phyloP scores from a whole-genome alignment of 495 filamentous ascomycete species.

The Massariosphaeria phaeospora region DNA sequence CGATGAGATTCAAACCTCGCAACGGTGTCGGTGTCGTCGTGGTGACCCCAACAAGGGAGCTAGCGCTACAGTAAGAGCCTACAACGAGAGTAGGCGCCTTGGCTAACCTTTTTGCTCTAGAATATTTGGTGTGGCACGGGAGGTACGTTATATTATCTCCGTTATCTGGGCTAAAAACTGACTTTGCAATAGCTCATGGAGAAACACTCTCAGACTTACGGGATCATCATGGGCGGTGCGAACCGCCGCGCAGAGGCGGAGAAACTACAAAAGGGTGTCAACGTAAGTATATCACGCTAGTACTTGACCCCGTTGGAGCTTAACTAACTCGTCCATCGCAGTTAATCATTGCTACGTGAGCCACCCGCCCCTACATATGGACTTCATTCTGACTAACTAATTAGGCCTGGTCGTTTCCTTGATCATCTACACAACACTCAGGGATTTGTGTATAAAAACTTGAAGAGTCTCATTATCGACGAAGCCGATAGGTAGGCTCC shows the following conservation, averaged over 20 bases:
- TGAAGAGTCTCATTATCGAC: conserved; percentile 82
- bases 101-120: no score
- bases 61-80: conserved; percentile 91
- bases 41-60: conserved; percentile 80
- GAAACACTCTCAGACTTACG: conserved; percentile 85
- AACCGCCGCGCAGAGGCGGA: conserved; percentile 89
- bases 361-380: no score
- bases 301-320: no score
- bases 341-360: no score
- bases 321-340: no score
- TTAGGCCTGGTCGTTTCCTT: conserved; percentile 83
- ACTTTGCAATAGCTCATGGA: no score
- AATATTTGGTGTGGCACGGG: conserved; percentile 93
- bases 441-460: conserved; percentile 89
- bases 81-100: no score
- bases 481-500: conserved; percentile 91
- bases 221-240: conserved; percentile 92
- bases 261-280: conserved; percentile 90
- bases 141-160: no score
- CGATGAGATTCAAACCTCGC: conserved; percentile 79
- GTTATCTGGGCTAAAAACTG: no score
- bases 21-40: conserved; percentile 83
- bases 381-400: no score
- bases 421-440: conserved; percentile 91
- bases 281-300: conserved; percentile 89